Evolutionary conservation across 257 asterid genomes (phyloP), one percentile per base, ranked within the genome.

Genomic region (Penstemon davidsonii): DNA sequence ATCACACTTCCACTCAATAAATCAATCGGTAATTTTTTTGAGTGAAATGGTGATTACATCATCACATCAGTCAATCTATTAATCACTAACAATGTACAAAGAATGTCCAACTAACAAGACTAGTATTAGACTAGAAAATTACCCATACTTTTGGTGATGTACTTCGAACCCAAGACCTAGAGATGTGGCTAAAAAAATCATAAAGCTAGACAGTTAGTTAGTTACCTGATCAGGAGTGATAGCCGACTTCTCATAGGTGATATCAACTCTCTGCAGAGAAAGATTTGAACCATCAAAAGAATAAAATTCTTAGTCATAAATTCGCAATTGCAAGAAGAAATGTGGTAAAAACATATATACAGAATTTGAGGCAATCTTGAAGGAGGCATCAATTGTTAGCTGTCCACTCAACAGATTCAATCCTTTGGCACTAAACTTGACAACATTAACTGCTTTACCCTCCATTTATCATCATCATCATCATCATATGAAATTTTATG

Each of bases 391-490:
- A 50, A 92, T 85, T n/a, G 77, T 81, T 44, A 92, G 75, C 76
- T 80, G 86, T 47, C 98, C 96, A 44, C 81, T 82, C 79, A 92
- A 81, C 82, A 89, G 67, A 76, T 67, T 81, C 70, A 92, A 81
- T 59, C 96, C 98, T 83, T 77, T 88, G 68, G 91, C 92, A 64
- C 82, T 89, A 85, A 92, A 89, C 83, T 85, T 84, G 71, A 89
- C 81, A 76, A 86, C 85, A 61, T 87, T 92, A 51, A 89, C 90
- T 74, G 98, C 98, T 89, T 92, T 87, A 62, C 92, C 88, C 98
- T 92, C 86, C 94, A 71, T 76, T 79, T 75, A 52, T 64, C 84
- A 83, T 71, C 76, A 79, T 52, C 2, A 25, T 25, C 25, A 15
- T 15, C 18, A 15, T 15, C 18, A 15, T 15, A 15, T 15, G 3